phyloP scores from a whole-genome alignment of 352 stramenopile genomes.

The Globisporangium perplexum region DNA sequence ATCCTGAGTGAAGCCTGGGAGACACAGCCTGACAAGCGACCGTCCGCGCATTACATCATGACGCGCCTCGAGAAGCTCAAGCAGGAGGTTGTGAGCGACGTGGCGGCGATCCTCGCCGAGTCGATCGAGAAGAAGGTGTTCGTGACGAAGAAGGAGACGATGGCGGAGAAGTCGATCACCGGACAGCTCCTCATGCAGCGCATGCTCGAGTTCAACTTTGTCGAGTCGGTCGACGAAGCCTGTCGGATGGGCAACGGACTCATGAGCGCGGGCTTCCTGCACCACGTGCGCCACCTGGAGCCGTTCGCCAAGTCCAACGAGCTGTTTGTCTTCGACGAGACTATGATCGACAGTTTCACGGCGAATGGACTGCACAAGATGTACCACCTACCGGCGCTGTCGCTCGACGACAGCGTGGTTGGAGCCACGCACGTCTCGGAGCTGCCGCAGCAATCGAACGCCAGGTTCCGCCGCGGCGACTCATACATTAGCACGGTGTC shows the following conservation, averaged over 20 bases:
- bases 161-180: conserved; percentile 22
- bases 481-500: conserved; percentile 6
- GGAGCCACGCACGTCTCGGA: conserved; percentile 7
- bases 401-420: background rate
- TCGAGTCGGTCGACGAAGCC: conserved; percentile 40
- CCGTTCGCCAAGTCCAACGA: conserved; percentile 44
- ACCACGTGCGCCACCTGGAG: conserved; percentile 41
- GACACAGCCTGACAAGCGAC: conserved; percentile 35
- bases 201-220: conserved; percentile 54
- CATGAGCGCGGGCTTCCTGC: conserved; percentile 60
- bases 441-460: conserved; percentile 6
- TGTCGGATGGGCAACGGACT: conserved; percentile 51
- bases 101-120: conserved; percentile 28
- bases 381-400: conserved; percentile 4
- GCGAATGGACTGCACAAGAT: conserved; percentile 15
- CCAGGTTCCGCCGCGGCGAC: conserved; percentile 1
- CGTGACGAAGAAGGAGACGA: conserved; percentile 19
- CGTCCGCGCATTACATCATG: conserved; percentile 45
- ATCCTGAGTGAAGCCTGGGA: conserved; percentile 53
- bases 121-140: conserved; percentile 23
- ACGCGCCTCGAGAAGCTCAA: conserved; percentile 42
- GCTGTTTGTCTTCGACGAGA: conserved; percentile 45
- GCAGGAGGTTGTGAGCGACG: conserved; percentile 33
- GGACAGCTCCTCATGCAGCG: conserved; percentile 51
- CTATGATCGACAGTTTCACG: conserved; percentile 17